Conservation (phyloP, 371 early-diverging fungal species). For the Chytridium lagenaria region DNA sequence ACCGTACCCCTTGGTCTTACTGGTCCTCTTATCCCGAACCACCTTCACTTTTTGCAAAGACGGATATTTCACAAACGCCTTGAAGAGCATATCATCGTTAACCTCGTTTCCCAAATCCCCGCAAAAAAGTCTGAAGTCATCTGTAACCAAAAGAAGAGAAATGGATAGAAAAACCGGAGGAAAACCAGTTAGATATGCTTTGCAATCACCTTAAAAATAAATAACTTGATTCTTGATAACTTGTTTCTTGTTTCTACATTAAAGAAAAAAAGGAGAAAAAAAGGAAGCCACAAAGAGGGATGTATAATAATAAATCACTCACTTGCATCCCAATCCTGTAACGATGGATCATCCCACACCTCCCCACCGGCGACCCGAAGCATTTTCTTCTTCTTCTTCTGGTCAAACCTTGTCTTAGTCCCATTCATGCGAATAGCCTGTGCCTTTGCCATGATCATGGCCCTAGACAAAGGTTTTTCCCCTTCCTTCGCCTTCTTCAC, state of each 20-base stretch:
- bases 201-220: neutral
- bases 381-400: constrained; percentile 63
- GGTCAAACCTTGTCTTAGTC: constrained; percentile 9
- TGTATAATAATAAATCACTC: constrained; percentile 29
- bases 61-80: constrained; percentile 81
- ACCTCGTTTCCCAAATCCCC: constrained; percentile 91
- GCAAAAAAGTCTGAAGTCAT: constrained; percentile 85
- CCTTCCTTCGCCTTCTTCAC: constrained; percentile 19
- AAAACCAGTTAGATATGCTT: neutral
- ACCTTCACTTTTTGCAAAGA: constrained; percentile 75
- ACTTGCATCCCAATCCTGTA: constrained; percentile 89
- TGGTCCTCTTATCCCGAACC: constrained; percentile 51
- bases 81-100: constrained; percentile 74
- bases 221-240: neutral
- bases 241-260: neutral
- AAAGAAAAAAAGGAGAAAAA: neutral
- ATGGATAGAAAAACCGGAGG: too few relatives aligned
- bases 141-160: constrained; percentile 53
- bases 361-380: constrained; percentile 89
- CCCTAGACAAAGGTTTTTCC: constrained; percentile 12
- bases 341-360: constrained; percentile 89
- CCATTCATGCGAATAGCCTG: constrained; percentile 8
- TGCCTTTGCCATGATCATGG: constrained; percentile 9
- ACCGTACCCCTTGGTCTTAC: constrained; percentile 58
- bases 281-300: neutral